A percentile compares a stretch with the other conserved stretches of the same genome.
These are phyloP conservation scores for Microthyrium microscopicum DNA, from an alignment of 2,329 filamentous ascomycete genomes.

Conservation along the genomic window DNA sequence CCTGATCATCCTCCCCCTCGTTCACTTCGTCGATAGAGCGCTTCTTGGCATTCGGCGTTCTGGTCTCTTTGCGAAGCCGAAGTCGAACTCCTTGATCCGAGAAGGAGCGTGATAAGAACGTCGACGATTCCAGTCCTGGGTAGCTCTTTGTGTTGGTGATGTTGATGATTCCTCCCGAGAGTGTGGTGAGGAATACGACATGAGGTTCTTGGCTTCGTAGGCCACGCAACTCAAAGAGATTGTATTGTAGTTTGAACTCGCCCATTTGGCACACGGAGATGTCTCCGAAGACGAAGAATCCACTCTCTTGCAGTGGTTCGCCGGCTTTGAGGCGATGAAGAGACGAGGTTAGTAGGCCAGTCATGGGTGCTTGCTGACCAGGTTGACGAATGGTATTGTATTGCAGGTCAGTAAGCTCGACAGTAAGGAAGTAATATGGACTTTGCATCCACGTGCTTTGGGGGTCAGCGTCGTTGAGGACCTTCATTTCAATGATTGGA, in stretches of 20 bases:
- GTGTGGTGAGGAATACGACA: not conserved
- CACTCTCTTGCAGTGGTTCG: slow-evolving; percentile 41
- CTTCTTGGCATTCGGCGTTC: too few species aligned
- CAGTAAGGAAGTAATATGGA: too few species aligned
- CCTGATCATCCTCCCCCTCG: too few species aligned
- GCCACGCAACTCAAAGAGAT: slow-evolving; percentile 42
- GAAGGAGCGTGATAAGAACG: slow-evolving; percentile 63
- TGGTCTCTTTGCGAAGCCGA: slow-evolving; percentile 66
- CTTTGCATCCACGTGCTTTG: too few species aligned
- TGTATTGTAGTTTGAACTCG: slow-evolving; percentile 57
- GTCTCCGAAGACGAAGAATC: slow-evolving; percentile 84
- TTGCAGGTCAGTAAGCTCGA: too few species aligned
- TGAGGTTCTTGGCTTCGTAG: not conserved
- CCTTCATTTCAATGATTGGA: slow-evolving; percentile 59
- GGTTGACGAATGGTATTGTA: too few species aligned
- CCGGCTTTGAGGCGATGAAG: slow-evolving; percentile 63
- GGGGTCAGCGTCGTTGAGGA: slow-evolving; percentile 32
- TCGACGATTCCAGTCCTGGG: slow-evolving; percentile 67
- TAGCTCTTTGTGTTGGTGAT: slow-evolving; percentile 48
- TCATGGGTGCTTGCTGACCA: slow-evolving; percentile 33
- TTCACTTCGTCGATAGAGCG: too few species aligned
- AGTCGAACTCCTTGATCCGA: slow-evolving; percentile 76
- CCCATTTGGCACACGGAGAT: slow-evolving; percentile 64
- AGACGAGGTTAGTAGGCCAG: slow-evolving; percentile 63
- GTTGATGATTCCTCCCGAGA: slow-evolving; percentile 3